Conservation (phyloP, 1,139 yeast genomes). For the Zygosaccharomyces pseudobailii region DNA sequence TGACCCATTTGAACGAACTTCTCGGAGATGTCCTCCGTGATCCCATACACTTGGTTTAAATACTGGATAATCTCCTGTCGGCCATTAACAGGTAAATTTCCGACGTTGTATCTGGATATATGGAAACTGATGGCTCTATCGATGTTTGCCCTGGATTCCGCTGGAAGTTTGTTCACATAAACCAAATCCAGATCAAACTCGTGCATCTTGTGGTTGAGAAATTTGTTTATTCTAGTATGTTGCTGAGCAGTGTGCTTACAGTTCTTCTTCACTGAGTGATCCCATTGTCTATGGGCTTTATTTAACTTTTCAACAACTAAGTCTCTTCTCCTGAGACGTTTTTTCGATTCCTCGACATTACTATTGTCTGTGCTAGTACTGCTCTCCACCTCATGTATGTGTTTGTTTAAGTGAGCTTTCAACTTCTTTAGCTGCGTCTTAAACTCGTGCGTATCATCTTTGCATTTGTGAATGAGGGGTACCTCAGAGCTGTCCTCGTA, state of each 20-base stretch:
- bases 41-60: slow-evolving; percentile 23
- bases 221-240: slow-evolving; percentile 35
- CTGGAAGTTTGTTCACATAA: slow-evolving; percentile 36
- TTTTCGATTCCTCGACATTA: slow-evolving; percentile 9
- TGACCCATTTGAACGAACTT: slow-evolving; percentile 27
- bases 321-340: slow-evolving; percentile 21
- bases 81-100: slow-evolving; percentile 18
- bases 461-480: slow-evolving; percentile 20
- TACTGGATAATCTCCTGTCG: slow-evolving; percentile 19
- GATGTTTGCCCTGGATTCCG: slow-evolving; percentile 18
- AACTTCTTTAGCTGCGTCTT: slow-evolving; percentile 30
- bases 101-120: slow-evolving; percentile 28
- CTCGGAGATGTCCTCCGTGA: slow-evolving; percentile 19
- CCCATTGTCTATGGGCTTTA: slow-evolving; percentile 32
- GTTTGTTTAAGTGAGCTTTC: slow-evolving; percentile 31
- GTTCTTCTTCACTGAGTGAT: slow-evolving; percentile 26
- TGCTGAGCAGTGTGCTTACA: slow-evolving; percentile 27
- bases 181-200: slow-evolving; percentile 37
- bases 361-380: not conserved
- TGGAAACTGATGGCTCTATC: slow-evolving; percentile 29
- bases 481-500: slow-evolving; percentile 15
- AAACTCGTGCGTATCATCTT: slow-evolving; percentile 30
- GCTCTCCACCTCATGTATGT: slow-evolving; percentile 24
- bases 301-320: slow-evolving; percentile 28
- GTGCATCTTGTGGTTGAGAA: slow-evolving; percentile 34